Evolutionary conservation across 257 asterid genomes (phyloP).

Genomic region (Ajuga chamaepitys): DNA sequence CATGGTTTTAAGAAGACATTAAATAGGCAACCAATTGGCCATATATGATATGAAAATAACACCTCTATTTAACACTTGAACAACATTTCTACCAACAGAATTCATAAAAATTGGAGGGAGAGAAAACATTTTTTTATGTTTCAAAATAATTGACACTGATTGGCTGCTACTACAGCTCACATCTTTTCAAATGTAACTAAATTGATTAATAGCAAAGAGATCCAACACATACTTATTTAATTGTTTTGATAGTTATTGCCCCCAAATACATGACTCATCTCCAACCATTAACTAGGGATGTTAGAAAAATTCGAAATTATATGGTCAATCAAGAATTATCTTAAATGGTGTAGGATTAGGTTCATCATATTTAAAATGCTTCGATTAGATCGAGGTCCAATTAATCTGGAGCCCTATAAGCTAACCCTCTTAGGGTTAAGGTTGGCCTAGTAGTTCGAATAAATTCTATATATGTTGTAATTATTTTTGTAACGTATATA

Average conservation of each 20-base stretch:
- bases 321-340: no score
- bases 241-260: neutral
- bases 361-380: no score
- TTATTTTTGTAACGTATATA: no score
- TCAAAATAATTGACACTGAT: neutral
- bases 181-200: neutral
- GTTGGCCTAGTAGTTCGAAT: no score
- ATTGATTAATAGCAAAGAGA: neutral
- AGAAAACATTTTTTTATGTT: neutral
- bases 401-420: no score
- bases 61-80: conserved; percentile 23
- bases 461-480: no score
- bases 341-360: no score
- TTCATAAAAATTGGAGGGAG: neutral
- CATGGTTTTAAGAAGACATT: conserved; percentile 11
- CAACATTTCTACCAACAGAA: conserved; percentile 16
- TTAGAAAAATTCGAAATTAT: neutral
- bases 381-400: no score
- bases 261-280: no score
- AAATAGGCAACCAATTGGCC: conserved; percentile 18
- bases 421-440: no score
- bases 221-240: neutral
- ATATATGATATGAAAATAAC: conserved; percentile 2
- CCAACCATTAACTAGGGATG: neutral
- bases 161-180: conserved; percentile 13